phyloP scores from a whole-genome alignment of 768 basidiomycete genomes.

The Ramaria rubella region DNA sequence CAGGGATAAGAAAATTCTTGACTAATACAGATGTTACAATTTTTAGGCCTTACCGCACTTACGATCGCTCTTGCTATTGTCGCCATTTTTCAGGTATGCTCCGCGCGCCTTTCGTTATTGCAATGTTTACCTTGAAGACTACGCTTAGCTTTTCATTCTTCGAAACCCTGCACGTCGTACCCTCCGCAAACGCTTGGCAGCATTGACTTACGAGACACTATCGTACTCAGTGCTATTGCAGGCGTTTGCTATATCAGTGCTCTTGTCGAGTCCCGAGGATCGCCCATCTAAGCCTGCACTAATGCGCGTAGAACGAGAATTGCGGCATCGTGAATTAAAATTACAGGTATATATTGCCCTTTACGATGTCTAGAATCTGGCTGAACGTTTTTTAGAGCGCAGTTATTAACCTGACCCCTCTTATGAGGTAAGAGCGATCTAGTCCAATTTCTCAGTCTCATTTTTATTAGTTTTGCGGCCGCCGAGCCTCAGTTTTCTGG shows the following conservation, averaged over 20 bases:
- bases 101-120: no score
- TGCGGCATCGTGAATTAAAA: conserved; percentile 19
- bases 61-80: conserved; percentile 23
- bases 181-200: conserved; percentile 17
- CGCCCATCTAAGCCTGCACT: conserved; percentile 14
- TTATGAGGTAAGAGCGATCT: conserved; percentile 15
- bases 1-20: no score
- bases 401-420: conserved; percentile 18
- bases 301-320: conserved; percentile 15
- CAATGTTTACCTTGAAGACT: no score
- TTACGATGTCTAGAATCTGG: background rate
- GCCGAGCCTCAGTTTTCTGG: conserved; percentile 19
- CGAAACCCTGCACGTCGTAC: conserved; percentile 23
- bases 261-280: conserved; percentile 14
- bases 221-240: conserved; percentile 20
- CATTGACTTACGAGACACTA: conserved; percentile 14
- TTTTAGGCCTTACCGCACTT: conserved; percentile 19
- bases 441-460: background rate
- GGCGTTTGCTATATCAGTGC: conserved; percentile 13
- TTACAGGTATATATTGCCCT: conserved; percentile 21
- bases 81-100: conserved; percentile 21
- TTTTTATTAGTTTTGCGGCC: conserved; percentile 21
- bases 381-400: background rate
- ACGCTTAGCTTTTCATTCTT: conserved; percentile 22
- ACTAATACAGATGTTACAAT: conserved; percentile 2